phyloP scores from a whole-genome alignment of 139 green algal genomes.

The Eudorina sp. region DNA sequence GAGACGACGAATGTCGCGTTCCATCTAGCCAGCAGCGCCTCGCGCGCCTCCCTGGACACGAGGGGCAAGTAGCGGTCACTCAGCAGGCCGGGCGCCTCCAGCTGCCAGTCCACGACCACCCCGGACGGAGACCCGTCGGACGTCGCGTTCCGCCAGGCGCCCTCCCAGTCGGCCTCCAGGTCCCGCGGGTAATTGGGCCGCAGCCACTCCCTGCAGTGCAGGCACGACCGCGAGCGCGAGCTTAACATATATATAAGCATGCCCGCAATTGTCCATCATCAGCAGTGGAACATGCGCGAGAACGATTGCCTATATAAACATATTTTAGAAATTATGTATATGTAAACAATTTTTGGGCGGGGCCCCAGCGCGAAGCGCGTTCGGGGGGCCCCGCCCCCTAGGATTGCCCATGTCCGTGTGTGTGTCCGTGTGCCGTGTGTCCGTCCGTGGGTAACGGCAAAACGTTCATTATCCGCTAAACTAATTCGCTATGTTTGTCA shows the following conservation, averaged over 20 bases:
- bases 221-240: too few species aligned
- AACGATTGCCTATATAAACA: too few species aligned
- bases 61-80: neutral
- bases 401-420: too few species aligned
- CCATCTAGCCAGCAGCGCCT: slow-evolving; percentile 12
- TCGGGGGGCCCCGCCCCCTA: too few species aligned
- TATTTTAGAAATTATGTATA: neutral
- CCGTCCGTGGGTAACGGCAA: too few species aligned
- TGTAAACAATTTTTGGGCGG: too few species aligned
- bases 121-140: neutral
- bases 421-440: too few species aligned
- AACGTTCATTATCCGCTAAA: too few species aligned
- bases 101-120: neutral
- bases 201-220: slow-evolving; percentile 11
- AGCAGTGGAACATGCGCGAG: too few species aligned
- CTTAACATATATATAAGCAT: too few species aligned
- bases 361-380: too few species aligned
- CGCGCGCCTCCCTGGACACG: neutral
- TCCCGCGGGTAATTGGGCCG: slow-evolving; percentile 1
- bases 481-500: too few species aligned
- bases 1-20: neutral
- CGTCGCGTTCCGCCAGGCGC: neutral
- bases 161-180: neutral
- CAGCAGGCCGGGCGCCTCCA: slow-evolving; percentile 6
- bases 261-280: neutral